Conservation (phyloP, 1,284 basidiomycete species). For the Austropuccinia psidii region DNA sequence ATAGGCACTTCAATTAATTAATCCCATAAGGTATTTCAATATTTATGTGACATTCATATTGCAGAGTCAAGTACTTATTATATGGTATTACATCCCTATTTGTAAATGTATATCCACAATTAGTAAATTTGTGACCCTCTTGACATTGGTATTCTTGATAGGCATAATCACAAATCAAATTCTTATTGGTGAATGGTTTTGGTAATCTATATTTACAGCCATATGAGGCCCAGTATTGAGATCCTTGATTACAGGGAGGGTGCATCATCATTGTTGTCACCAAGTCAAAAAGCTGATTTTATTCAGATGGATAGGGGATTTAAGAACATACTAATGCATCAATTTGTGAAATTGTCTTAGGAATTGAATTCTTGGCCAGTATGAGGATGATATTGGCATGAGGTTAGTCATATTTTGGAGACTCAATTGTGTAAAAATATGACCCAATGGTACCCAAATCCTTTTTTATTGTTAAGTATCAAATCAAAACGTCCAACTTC, state of each 20-base stretch:
- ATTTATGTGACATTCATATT: conserved; percentile 28
- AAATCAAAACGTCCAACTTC: neutral
- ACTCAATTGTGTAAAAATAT: conserved; percentile 42
- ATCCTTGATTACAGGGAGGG: neutral
- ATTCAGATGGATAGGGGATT: neutral
- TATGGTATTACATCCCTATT: too few relatives aligned
- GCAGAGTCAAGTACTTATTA: too few relatives aligned
- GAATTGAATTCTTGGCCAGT: neutral
- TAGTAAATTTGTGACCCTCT: neutral
- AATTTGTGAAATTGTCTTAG: neutral
- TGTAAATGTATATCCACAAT: neutral
- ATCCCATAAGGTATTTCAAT: neutral
- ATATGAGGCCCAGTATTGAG: neutral
- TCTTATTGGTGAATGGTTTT: neutral
- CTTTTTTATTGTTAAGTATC: neutral
- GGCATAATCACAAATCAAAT: neutral
- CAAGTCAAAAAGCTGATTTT: neutral
- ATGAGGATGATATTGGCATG: neutral
- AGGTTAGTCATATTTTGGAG: neutral
- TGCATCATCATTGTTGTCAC: neutral
- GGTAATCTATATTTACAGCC: neutral
- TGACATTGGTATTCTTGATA: neutral
- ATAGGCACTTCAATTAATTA: neutral
- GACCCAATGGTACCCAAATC: neutral
- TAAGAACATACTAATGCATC: neutral